phyloP scores from a whole-genome alignment of 2,329 filamentous ascomycete genomes.

The Hymenoscyphus albidus region DNA sequence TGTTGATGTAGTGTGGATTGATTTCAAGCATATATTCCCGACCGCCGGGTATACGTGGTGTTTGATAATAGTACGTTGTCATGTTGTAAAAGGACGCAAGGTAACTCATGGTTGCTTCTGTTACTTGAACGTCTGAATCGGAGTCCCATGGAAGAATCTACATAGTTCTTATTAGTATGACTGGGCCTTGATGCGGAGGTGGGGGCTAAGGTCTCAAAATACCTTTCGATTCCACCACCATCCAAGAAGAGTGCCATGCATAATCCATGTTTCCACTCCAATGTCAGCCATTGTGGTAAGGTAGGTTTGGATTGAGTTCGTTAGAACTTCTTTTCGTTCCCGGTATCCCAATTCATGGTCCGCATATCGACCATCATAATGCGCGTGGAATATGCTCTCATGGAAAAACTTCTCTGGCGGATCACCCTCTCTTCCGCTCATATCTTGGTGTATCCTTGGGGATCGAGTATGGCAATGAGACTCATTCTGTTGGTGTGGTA shows the following conservation, averaged over 20 bases:
- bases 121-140: conserved; percentile 62
- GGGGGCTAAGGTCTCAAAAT: background rate
- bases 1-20: conserved; percentile 65
- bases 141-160: conserved; percentile 75
- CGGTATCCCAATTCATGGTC: conserved; percentile 40
- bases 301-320: conserved; percentile 72
- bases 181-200: too few species aligned
- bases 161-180: conserved; percentile 6
- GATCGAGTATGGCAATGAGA: conserved; percentile 33
- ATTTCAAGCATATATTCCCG: conserved; percentile 70
- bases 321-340: conserved; percentile 49
- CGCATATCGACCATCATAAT: conserved; percentile 42
- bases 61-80: conserved; percentile 35
- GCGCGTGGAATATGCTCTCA: conserved; percentile 35
- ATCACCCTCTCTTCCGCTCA: conserved; percentile 32
- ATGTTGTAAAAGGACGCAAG: conserved; percentile 48
- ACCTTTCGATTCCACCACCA: conserved; percentile 76
- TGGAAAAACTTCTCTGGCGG: conserved; percentile 38
- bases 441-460: conserved; percentile 32
- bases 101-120: conserved; percentile 51
- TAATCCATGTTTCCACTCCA: conserved; percentile 51
- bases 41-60: conserved; percentile 34
- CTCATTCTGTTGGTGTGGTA: conserved; percentile 31
- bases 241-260: conserved; percentile 77
- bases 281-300: conserved; percentile 61